Evolutionary conservation across 2,329 filamentous ascomycete species (phyloP).

Genomic region (Talaromyces marneffei): DNA sequence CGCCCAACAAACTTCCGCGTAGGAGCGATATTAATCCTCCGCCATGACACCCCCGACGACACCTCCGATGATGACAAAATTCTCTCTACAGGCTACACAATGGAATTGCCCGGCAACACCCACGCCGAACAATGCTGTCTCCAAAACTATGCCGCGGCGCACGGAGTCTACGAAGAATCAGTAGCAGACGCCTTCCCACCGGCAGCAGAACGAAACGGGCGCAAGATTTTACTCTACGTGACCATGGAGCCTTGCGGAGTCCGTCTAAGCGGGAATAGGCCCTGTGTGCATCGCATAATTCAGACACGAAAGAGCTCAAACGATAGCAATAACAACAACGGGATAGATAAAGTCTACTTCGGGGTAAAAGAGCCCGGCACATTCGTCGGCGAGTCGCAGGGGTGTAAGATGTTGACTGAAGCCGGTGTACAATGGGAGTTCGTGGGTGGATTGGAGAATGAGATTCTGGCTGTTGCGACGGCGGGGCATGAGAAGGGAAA

Average conservation of each 20-base stretch:
- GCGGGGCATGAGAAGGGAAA: conserved; percentile 61
- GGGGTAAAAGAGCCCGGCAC: conserved; percentile 85
- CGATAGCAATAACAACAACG: conserved; percentile 43
- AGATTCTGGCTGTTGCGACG: conserved; percentile 76
- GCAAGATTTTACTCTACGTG: conserved; percentile 66
- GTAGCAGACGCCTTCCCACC: conserved; percentile 38
- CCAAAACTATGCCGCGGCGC: conserved; percentile 52
- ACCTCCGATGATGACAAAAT: conserved; percentile 43
- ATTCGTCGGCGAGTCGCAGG: conserved; percentile 79
- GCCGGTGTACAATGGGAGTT: conserved; percentile 69
- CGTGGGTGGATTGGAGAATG: conserved; percentile 67
- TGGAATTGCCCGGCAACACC: conserved; percentile 87
- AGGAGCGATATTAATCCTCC: conserved; percentile 71
- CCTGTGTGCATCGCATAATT: conserved; percentile 70
- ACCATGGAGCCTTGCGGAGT: conserved; percentile 64
- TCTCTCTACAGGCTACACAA: conserved; percentile 78
- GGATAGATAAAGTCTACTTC: conserved; percentile 73
- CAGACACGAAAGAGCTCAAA: conserved; percentile 41
- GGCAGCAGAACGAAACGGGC: neutral
- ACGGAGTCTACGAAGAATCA: conserved; percentile 31
- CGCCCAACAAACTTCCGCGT: conserved; percentile 91
- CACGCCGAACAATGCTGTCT: conserved; percentile 94
- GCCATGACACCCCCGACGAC: conserved; percentile 23
- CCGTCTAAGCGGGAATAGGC: conserved; percentile 42
- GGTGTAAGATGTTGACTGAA: conserved; percentile 61